A percentile compares a stretch with the other conserved stretches of the same genome.
Evolutionary conservation across 768 basidiomycete genomes (phyloP).

Genomic region (Pholiota conissans): DNA sequence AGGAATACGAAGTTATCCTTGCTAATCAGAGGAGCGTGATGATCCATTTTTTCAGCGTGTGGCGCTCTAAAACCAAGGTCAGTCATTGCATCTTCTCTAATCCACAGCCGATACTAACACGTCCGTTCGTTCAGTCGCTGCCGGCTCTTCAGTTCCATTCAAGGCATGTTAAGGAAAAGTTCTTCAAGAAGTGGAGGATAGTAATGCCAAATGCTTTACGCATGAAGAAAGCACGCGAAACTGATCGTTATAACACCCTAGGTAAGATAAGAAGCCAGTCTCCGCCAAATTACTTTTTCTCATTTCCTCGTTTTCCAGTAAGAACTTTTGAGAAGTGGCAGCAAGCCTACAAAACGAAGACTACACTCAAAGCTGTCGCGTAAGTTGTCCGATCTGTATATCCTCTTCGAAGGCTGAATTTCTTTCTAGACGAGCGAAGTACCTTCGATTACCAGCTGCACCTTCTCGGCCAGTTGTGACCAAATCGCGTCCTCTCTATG

Average conservation of each 20-base stretch:
- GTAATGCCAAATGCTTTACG: slow-evolving; percentile 71
- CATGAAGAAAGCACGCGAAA: slow-evolving; percentile 64
- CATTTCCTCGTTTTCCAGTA: slow-evolving; percentile 34
- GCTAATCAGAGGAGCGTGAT: slow-evolving; percentile 61
- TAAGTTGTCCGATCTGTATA: slow-evolving; percentile 40
- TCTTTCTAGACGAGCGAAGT: slow-evolving; percentile 68
- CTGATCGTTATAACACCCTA: slow-evolving; percentile 52
- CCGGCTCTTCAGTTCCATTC: slow-evolving; percentile 81
- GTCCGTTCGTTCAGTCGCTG: slow-evolving; percentile 50
- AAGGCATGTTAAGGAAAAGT: slow-evolving; percentile 54
- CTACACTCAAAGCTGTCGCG: slow-evolving; percentile 81
- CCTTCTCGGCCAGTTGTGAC: slow-evolving; percentile 37
- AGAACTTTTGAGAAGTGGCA: slow-evolving; percentile 64
- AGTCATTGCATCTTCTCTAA: slow-evolving; percentile 15
- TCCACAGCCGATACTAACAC: background rate
- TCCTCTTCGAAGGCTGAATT: slow-evolving; percentile 3
- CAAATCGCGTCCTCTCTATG: slow-evolving; percentile 21
- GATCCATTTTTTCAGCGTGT: slow-evolving; percentile 68
- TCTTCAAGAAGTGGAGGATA: slow-evolving; percentile 66
- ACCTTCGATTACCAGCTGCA: slow-evolving; percentile 70
- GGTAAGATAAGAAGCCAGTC: slow-evolving; percentile 41
- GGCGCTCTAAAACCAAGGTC: slow-evolving; percentile 77
- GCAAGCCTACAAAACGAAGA: slow-evolving; percentile 66
- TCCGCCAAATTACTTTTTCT: background rate
- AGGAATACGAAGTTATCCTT: slow-evolving; percentile 63